A percentile compares a stretch with the other conserved stretches of the same genome.
These are phyloP conservation scores for Zasmidium angulare DNA, from an alignment of 2,329 filamentous ascomycete species.

Conservation along the genomic window DNA sequence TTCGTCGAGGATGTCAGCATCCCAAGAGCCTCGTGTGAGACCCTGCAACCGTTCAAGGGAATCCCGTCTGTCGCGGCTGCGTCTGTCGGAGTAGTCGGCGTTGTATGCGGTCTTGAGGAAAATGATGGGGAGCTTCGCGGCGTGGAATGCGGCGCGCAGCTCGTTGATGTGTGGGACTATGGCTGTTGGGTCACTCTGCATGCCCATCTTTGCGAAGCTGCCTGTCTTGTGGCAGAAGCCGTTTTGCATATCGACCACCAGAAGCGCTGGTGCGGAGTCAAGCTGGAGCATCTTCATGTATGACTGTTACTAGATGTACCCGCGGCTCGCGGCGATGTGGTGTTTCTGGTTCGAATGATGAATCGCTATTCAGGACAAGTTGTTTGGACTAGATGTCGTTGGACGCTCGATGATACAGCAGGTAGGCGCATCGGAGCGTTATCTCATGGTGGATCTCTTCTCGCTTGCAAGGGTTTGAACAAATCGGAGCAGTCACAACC, in stretches of 20 bases:
- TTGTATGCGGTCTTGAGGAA: conserved; percentile 8
- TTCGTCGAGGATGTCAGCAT: conserved; percentile 13
- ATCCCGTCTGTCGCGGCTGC: not conserved
- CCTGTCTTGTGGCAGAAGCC: conserved; percentile 13
- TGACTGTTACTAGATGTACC: no score
- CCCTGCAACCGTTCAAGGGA: conserved; percentile 2
- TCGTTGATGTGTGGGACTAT: conserved; percentile 11
- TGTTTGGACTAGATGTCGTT: no score
- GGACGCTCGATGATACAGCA: no score
- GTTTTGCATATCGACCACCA: conserved; percentile 19
- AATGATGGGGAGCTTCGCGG: conserved; percentile 9
- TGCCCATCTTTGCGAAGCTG: conserved; percentile 9
- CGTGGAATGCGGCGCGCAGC: conserved; percentile 1
- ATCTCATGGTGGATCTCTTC: no score
- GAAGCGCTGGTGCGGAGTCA: conserved; percentile 21
- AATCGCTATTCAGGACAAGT: no score
- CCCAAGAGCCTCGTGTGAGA: conserved; percentile 9
- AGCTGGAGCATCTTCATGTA: conserved; percentile 6
- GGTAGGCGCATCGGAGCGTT: no score
- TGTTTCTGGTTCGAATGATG: no score
- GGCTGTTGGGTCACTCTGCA: not conserved
- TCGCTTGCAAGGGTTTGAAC: no score
- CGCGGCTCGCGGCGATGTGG: no score
- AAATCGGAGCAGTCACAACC: no score
- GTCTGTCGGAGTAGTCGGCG: conserved; percentile 11